Evolutionary conservation across 768 basidiomycete genomes (phyloP), one percentile per base, ranked within the genome.

Genomic region (Leccinum incarnatum): DNA sequence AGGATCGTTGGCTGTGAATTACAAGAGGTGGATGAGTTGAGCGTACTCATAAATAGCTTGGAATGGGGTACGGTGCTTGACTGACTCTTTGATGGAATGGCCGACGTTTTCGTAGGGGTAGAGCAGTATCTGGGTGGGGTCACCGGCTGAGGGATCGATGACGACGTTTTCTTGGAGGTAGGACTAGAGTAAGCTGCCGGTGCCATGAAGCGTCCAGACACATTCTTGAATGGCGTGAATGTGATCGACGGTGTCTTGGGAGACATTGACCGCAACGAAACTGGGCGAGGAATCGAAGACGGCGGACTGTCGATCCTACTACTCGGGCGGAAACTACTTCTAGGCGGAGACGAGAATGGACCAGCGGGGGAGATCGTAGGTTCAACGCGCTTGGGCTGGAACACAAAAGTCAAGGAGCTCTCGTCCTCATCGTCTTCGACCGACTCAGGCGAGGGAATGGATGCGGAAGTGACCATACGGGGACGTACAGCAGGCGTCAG

Each of bases 91-190:
- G 57, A 58, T 42, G 60, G 62, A 61, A 62, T 71, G 58, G 74
- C 62, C 53, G 78, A 74, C 65, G 74, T 77, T 74, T 79, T 66
- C 65, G 66, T 62, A 62, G 68, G 59, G 56, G 65, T 36, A 62
- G 62, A 42, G 19, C 37, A 53, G 14, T 42, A 29, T 36, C 72
- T 68, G 19, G 82, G 79, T 1, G 81, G 78, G 19, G 77, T 69
- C 42, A 79, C 72, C 8, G 81, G 78, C 58, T 87, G 87, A 47
- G 87, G 86, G 51, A 88, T 86, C 65, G 84, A 84, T 5, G 87
- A 83, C 7, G 81, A 76, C 36, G 75, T 78, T 56, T 82, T 83
- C 71, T 83, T 86, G 23, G 73, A 75, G 4, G 84, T 81, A 46
- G 84, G 82, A 1, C 83, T 65, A 60, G 76, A 63, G 49, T 65